Base-by-base conservation (phyloP, 192 early-diverging fungal genomes). In the Linnemannia zychae region DNA sequence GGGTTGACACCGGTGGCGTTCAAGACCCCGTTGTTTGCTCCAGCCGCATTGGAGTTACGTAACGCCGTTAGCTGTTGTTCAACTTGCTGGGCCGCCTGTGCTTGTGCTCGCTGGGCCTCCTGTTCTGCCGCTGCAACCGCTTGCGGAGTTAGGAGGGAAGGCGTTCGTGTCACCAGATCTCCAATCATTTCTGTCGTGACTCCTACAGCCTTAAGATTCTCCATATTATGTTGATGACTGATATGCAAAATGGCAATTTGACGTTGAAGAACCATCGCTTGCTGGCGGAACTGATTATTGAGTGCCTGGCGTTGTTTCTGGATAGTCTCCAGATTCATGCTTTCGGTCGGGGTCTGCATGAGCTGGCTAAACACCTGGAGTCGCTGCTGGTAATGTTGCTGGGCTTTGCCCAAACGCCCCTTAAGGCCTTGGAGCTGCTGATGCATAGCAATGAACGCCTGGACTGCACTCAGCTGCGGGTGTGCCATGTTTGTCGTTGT, bases 101-200 rank as follows among this genome's bases (percentile, higher is more conserved):
- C 63, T 22, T 47, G 73, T 4, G 72, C 72, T 24, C 75, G 82
- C 40, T 71, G 73, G 16, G 82, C 67, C 17, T 48, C 48, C 24
- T 72, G 75, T 36, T 77, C 47, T 1, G 81, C 81, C 2, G 67
- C 67, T 47, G 65, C 24, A 18, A 75, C 50, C 1, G 76, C 82
- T 24, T 78, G 82, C 44, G 78, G 82, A 47, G 38, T 78, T 20
- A 40, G 66, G 4, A 78, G 71, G 9, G 20, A 48, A 12, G 82
- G 71, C 7, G 77, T 71, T 37, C 75, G 69, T 18, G 71, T 38
- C 76, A 84, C 79, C 36, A 84, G 57, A n/a, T 84, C 82, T 37
- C 79, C 79, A 53, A 84, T 84, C 82, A 78, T 84, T 7, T 84
- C 82, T 1, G 77, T 77, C 3, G 82, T 84, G 12, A 84, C 77